Evolutionary conservation across 345 rosid species (phyloP), one percentile per base, ranked within the genome.

Genomic region (Eucalyptus erythrocorys): DNA sequence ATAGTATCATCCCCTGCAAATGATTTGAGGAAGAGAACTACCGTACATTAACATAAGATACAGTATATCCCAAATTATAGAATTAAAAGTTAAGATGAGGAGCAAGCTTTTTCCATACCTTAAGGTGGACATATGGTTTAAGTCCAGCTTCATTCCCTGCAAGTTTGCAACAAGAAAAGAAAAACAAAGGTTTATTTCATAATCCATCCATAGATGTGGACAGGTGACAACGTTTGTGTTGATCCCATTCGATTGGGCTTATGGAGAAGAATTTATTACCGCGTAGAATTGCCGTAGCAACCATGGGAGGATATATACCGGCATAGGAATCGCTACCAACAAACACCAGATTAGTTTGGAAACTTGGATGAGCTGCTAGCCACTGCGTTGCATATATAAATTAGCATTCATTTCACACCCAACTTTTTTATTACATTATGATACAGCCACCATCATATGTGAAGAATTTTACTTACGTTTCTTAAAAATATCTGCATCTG

Each of bases 301-400:
- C 55, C 40, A 87, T 79, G 17, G 92, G 89, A 86, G 40, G 66
- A 86, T 89, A 30, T 85, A 91, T 7, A 17, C 90, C 89, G 11
- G 87, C 88, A 57, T 91, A n/a, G n/a, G n/a, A n/a, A n/a, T n/a
- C n/a, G n/a, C n/a, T n/a, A n/a, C n/a, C n/a, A n/a, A n/a, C n/a
- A 87, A 24, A 91, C 16, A 87, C 43, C 10, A 64, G 92, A 86
- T 91, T 91, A 15, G 87, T 51, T 16, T 66, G n/a, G 85, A 89
- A 91, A 12, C 48, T 42, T 8, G 89, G 90, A 57, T 91, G 90
- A 27, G 85, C 68, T 10, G 19, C 48, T 81, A 91, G 17, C 92
- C 92, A 91, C 90, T 91, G 90, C 85, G 59, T 26, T 49, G 27
- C 42, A 40, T 30, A 26, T 26, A 10, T 57, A 57, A 57, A 57